Evolutionary conservation across 2,329 filamentous ascomycete species (phyloP).

Genomic region (Aspergillus ochraceus): DNA sequence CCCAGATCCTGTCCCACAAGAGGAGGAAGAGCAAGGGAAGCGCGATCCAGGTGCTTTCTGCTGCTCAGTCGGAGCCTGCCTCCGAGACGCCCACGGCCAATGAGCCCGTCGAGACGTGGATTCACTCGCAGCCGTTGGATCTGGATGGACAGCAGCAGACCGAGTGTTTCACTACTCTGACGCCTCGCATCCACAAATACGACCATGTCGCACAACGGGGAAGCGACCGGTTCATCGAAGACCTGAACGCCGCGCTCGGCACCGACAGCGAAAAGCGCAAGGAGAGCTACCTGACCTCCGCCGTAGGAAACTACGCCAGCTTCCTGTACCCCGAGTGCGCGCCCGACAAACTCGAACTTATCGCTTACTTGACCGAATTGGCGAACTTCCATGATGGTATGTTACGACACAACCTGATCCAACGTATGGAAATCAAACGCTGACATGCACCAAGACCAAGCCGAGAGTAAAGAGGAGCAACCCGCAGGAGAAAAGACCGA

Average conservation of each 20-base stretch:
- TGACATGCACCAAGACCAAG: not conserved
- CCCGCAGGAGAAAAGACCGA: constrained; percentile 1
- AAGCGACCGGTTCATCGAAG: constrained; percentile 13
- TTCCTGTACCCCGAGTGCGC: constrained; percentile 14
- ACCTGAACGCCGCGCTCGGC: constrained; percentile 6
- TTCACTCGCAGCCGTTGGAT: constrained; percentile 8
- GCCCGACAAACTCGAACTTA: constrained; percentile 11
- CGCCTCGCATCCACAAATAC: constrained; percentile 12
- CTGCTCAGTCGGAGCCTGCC: constrained; percentile 8
- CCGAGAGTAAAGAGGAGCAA: constrained; percentile 2
- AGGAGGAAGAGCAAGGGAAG: constrained; percentile 13
- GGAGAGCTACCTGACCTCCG: constrained; percentile 10
- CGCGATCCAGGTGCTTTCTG: constrained; percentile 8
- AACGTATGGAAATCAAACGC: not conserved
- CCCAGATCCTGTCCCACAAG: constrained; percentile 14
- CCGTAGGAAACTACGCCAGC: constrained; percentile 15
- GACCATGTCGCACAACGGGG: constrained; percentile 15
- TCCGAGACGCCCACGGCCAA: constrained; percentile 3
- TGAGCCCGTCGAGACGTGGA: constrained; percentile 13
- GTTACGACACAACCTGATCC: not conserved
- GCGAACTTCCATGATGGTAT: constrained; percentile 13
- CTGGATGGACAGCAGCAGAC: constrained; percentile 5
- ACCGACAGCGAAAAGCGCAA: constrained; percentile 5
- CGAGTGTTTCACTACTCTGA: constrained; percentile 11
- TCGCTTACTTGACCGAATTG: constrained; percentile 13